Evolutionary conservation across 2,329 filamentous ascomycete genomes (phyloP), one percentile per base, ranked within the genome.

Genomic region (Hymenoscyphus fraxineus): DNA sequence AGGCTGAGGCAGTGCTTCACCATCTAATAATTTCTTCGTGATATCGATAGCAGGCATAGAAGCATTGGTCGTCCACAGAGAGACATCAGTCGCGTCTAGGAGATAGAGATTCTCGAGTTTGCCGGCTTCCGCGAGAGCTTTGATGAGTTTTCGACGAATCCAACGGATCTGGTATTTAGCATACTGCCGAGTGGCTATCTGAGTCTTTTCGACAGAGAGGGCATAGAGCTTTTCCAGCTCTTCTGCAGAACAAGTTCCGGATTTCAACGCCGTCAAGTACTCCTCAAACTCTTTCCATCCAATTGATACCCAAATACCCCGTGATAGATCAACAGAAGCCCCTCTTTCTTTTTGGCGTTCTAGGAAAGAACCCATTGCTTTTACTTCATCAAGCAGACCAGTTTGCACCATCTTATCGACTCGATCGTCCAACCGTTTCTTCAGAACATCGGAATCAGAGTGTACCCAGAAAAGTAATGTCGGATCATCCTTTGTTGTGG

Each of bases 291-390:
- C 92, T 75, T 96, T 97, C 78, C 93, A 97, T 0, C 95, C 95
- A 67, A 99, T 99, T 0, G 93, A 95, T 61, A 96, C 90, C 93
- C 94, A 99, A 55, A 99, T 96, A 0, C 95, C 96, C 61, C 88
- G 87, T 1, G 85, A 90, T 68, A 86, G 83, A 73, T 98, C 92
- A 1, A 95, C 77, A 0, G 76, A 68, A 1, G 80, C 76, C 0
- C 86, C 88, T 1, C 78, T 72, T 0, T 78, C 74, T 58, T 79
- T 74, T 62, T 82, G 77, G 4, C 77, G 69, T 16, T 78, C 71
- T 1, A 83, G 76, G 65, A 83, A 82, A 1, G 77, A 73, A 13
- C 79, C 78, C 71, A 91, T 81, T 0, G 75, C 78, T 47, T 80
- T 73, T 0, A 89, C 86, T 76, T 92, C 89, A 1, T 81, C 74